Conservation (phyloP, 371 early-diverging fungal genomes). For the Mucor indicus region DNA sequence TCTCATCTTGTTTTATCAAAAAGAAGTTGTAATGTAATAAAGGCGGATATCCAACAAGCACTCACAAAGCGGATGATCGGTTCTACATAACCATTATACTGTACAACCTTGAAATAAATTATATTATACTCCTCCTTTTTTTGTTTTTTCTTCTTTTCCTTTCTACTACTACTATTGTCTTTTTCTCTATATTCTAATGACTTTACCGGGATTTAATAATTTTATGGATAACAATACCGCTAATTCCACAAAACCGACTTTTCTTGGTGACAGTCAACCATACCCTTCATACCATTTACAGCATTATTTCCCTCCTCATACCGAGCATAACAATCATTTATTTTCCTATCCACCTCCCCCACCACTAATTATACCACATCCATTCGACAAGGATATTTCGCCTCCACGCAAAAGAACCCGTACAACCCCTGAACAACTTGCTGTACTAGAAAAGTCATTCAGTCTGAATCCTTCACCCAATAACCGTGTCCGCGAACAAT, state of each 20-base stretch:
- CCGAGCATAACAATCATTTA: conserved; percentile 1
- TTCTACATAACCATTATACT: conserved; percentile 2
- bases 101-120: conserved; percentile 19
- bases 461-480: conserved; percentile 72
- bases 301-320: conserved; percentile 2
- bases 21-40: conserved; percentile 5
- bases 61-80: conserved; percentile 9
- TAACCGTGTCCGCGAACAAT: conserved; percentile 76
- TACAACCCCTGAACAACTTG: conserved; percentile 71
- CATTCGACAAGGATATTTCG: conserved; percentile 17
- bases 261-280: neutral
- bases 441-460: conserved; percentile 71
- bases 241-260: conserved; percentile 1
- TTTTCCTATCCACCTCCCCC: conserved; percentile 16
- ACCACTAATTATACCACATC: conserved; percentile 2
- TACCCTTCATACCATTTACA: neutral
- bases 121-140: conserved; percentile 1
- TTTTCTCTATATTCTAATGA: conserved; percentile 4
- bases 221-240: too few relatives aligned
- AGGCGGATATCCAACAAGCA: conserved; percentile 1
- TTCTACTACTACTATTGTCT: neutral
- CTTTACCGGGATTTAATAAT: conserved; percentile 9
- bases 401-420: conserved; percentile 63
- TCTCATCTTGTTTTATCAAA: conserved; percentile 4
- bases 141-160: neutral